Evolutionary conservation across 805 yeast genomes (phyloP), one percentile per base, ranked within the genome.

Genomic region (Lachancea kluyveri): DNA sequence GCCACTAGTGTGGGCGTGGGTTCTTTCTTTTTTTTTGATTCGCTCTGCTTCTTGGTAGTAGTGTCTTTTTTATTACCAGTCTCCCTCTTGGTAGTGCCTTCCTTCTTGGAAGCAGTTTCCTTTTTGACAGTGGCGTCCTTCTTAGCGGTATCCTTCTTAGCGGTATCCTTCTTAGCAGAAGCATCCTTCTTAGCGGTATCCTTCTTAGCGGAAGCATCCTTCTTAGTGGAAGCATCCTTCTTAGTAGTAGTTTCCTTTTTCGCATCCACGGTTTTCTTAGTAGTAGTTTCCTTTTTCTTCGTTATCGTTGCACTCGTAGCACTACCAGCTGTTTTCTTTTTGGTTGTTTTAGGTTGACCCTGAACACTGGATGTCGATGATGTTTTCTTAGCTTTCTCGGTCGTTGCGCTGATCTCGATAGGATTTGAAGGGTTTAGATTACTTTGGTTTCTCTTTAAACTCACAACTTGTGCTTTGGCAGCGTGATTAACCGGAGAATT

Each of bases 401-500:
- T 17, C 7, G 21, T 21, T 24, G 5, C 7, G 15, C 27, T 14
- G 10, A 8, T 16, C 6, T 16, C 28, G 5, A 16, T 20, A 9
- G 23, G 13, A 9, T 15, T 21, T 11, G 22, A n/a, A 9, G 35
- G 29, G 8, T 23, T 31, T 9, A 27, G 31, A 8, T 27, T 28
- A 23, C 41, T 33, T 9, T 33, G 29, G 21, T 35, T 22, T 28
- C 41, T 30, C 6, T 30, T 31, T 14, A 27, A 22, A 6, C 17
- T 17, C 9, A 25, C 15, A 17, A 17, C 11, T 13, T 23, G 6
- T 6, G 17, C 13, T 24, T 22, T 4, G 29, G 26, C n/a, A 20
- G 17, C n/a, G 14, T 13, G 21, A 25, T 36, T 37, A 8, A 45
- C 49, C 9, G 52, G 52, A 5, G 52, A 45, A 23, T 38, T 43